Percentiles rank a stretch among this genome's conserved stretches.
phyloP scores from a whole-genome alignment of 345 rosid genomes.

The Camelina neglecta region DNA sequence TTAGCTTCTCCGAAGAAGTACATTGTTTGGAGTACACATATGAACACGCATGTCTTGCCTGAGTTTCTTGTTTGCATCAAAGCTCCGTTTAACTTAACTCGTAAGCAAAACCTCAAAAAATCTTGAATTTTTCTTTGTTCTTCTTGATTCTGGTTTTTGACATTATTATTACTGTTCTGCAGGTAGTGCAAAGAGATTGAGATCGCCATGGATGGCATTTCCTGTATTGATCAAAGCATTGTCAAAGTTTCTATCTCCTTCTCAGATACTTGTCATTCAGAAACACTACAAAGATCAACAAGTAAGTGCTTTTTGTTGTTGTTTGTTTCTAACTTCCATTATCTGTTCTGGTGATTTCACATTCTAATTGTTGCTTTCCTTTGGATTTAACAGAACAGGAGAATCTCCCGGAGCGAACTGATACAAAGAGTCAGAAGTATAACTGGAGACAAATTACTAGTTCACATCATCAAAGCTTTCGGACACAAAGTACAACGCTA shows the following conservation, averaged over 20 bases:
- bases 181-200: slow-evolving; percentile 48
- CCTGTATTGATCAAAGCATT: slow-evolving; percentile 64
- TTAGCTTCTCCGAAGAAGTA: slow-evolving; percentile 59
- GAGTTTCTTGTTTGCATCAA: slow-evolving; percentile 67
- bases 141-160: slow-evolving; percentile 26
- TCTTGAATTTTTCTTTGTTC: slow-evolving; percentile 5
- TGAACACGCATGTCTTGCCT: slow-evolving; percentile 77
- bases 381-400: slow-evolving; percentile 57
- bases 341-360: neutral
- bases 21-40: slow-evolving; percentile 70
- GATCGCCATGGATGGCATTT: slow-evolving; percentile 85
- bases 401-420: slow-evolving; percentile 65
- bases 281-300: slow-evolving; percentile 58
- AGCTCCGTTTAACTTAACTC: slow-evolving; percentile 53
- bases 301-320: slow-evolving; percentile 43
- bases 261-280: slow-evolving; percentile 48
- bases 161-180: neutral
- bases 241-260: slow-evolving; percentile 58
- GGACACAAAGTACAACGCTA: slow-evolving; percentile 54
- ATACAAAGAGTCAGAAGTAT: slow-evolving; percentile 61
- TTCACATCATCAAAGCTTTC: slow-evolving; percentile 63
- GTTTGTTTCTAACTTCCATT: neutral
- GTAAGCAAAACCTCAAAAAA: slow-evolving; percentile 37
- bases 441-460: slow-evolving; percentile 75
- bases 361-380: slow-evolving; percentile 6